Conservation (phyloP, 2,329 filamentous ascomycete genomes). For the Orbilia ellipsospora region DNA sequence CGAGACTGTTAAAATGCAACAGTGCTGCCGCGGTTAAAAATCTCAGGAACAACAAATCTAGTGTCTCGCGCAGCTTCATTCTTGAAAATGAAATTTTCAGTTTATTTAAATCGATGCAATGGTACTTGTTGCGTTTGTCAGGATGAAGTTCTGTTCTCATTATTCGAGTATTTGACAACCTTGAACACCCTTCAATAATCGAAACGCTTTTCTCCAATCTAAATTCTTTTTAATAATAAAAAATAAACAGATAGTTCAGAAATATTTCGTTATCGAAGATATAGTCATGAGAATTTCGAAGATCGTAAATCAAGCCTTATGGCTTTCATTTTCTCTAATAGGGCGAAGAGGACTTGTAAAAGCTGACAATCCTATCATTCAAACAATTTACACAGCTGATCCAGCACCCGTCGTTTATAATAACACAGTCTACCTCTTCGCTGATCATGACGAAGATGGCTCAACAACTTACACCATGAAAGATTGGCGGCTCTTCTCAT, state of each 20-base stretch:
- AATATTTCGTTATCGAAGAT: neutral
- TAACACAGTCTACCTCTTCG: slow-evolving; percentile 60
- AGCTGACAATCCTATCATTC: slow-evolving; percentile 58
- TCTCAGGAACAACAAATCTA: neutral
- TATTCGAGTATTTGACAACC: too few species aligned
- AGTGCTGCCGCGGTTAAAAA: neutral
- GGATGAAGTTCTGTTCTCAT: too few species aligned
- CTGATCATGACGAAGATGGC: slow-evolving; percentile 60
- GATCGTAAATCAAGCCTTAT: neutral
- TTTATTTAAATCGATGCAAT: too few species aligned
- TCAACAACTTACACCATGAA: slow-evolving; percentile 59
- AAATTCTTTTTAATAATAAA: too few species aligned
- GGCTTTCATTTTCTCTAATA: neutral
- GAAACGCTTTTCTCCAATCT: neutral
- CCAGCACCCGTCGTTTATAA: slow-evolving; percentile 60
- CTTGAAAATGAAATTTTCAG: neutral
- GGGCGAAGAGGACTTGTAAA: slow-evolving; percentile 12
- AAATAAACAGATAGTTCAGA: too few species aligned
- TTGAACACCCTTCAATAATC: neutral
- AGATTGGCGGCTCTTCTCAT: slow-evolving; percentile 62
- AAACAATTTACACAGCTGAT: slow-evolving; percentile 58
- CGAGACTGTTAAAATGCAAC: slow-evolving; percentile 1
- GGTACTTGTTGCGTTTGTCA: too few species aligned
- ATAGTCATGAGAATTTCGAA: slow-evolving; percentile 1
- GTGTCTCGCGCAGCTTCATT: neutral